These are phyloP conservation scores for Arthrocladium fulminans DNA, from an alignment of 2,329 filamentous ascomycete species.

Conservation along the genomic window DNA sequence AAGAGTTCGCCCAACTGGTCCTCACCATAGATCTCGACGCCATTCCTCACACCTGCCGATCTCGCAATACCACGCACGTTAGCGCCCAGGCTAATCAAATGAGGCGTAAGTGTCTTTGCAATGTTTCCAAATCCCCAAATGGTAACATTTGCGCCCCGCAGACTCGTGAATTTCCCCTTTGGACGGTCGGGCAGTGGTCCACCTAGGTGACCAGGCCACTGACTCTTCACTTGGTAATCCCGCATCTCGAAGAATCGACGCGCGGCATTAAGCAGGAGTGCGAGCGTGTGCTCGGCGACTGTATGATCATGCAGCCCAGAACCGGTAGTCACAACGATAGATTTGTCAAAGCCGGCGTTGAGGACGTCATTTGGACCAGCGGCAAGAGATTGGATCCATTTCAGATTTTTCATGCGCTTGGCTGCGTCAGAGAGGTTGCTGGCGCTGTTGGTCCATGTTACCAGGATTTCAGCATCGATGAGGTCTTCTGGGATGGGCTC, in stretches of 20 bases:
- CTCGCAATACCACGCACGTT: conserved; percentile 52
- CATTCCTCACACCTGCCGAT: conserved; percentile 47
- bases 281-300: conserved; percentile 57
- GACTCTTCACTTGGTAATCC: conserved; percentile 48
- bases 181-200: conserved; percentile 43
- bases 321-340: conserved; percentile 49
- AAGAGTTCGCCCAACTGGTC: conserved; percentile 27
- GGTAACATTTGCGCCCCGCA: conserved; percentile 50
- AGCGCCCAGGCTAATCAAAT: conserved; percentile 48
- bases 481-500: conserved; percentile 48
- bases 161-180: conserved; percentile 48
- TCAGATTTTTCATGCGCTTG: conserved; percentile 46
- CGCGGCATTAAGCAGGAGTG: conserved; percentile 31
- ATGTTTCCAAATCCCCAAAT: conserved; percentile 62
- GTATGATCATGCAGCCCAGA: conserved; percentile 57
- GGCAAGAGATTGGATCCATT: conserved; percentile 59
- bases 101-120: conserved; percentile 51
- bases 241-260: conserved; percentile 32
- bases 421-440: conserved; percentile 51
- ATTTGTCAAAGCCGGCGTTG: conserved; percentile 49
- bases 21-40: conserved; percentile 50
- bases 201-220: conserved; percentile 55
- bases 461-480: conserved; percentile 51
- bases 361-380: conserved; percentile 60
- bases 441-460: conserved; percentile 54